Conservation (phyloP, 129 eudicot genomes). For the Oenanthe sinensis region DNA sequence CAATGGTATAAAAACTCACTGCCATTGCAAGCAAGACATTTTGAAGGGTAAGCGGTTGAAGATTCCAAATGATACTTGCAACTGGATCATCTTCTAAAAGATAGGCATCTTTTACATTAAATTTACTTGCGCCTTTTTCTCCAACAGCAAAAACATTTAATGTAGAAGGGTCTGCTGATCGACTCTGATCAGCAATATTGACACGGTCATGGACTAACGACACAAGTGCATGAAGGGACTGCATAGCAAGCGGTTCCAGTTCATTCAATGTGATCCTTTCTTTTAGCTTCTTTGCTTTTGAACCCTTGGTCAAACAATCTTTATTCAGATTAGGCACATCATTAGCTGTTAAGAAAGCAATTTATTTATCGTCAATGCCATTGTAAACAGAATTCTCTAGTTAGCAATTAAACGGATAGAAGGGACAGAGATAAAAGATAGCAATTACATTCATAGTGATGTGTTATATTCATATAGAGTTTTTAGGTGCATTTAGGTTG, state of each 20-base stretch:
- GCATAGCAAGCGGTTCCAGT: slow-evolving; percentile 48
- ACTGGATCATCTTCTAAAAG: slow-evolving; percentile 65
- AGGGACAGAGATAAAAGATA: not conserved
- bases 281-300: slow-evolving; percentile 24
- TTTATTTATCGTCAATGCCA: not conserved
- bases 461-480: no score
- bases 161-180: slow-evolving; percentile 25
- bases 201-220: slow-evolving; percentile 72
- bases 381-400: not conserved
- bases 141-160: slow-evolving; percentile 25
- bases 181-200: slow-evolving; percentile 34
- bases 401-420: slow-evolving; percentile 3
- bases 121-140: slow-evolving; percentile 27
- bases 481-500: no score
- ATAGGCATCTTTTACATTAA: slow-evolving; percentile 24
- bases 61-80: slow-evolving; percentile 64
- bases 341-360: slow-evolving; percentile 25
- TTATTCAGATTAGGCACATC: slow-evolving; percentile 11
- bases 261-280: slow-evolving; percentile 36
- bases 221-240: slow-evolving; percentile 67
- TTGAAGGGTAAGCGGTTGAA: slow-evolving; percentile 58
- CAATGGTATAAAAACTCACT: slow-evolving; percentile 43
- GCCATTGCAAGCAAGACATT: slow-evolving; percentile 68
- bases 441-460: not conserved
- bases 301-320: slow-evolving; percentile 12